phyloP scores from a whole-genome alignment of 2,329 filamentous ascomycete genomes.

The Aspergillus neotritici region DNA sequence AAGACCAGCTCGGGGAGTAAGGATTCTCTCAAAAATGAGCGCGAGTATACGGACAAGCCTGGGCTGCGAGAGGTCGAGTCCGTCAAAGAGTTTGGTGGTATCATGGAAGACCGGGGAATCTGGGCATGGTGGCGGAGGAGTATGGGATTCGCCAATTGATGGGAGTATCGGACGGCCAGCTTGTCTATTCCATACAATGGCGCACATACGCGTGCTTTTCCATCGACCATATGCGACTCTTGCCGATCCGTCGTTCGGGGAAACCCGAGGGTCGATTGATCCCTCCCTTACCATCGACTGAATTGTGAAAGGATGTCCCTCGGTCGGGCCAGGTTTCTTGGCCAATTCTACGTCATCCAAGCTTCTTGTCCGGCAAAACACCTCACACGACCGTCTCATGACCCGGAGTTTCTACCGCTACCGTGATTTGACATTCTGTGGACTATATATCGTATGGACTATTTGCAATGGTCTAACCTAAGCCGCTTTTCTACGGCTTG shows the following conservation, averaged over 20 bases:
- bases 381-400: neutral
- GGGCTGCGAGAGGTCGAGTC: conserved; percentile 55
- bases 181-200: too few species aligned
- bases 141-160: conserved; percentile 50
- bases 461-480: too few species aligned
- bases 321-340: too few species aligned
- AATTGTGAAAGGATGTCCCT: too few species aligned
- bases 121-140: conserved; percentile 61
- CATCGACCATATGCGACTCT: too few species aligned
- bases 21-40: neutral
- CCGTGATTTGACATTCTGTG: conserved; percentile 1
- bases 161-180: neutral
- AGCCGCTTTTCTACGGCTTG: too few species aligned
- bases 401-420: neutral
- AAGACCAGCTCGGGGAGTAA: neutral
- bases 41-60: neutral
- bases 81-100: conserved; percentile 58
- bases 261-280: too few species aligned
- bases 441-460: too few species aligned
- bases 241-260: too few species aligned
- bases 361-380: neutral
- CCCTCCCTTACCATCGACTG: too few species aligned
- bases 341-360: too few species aligned
- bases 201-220: too few species aligned
- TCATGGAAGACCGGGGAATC: conserved; percentile 57